Base-by-base conservation (phyloP, 352 stramenopile species). In the Globisporangium nunn region DNA sequence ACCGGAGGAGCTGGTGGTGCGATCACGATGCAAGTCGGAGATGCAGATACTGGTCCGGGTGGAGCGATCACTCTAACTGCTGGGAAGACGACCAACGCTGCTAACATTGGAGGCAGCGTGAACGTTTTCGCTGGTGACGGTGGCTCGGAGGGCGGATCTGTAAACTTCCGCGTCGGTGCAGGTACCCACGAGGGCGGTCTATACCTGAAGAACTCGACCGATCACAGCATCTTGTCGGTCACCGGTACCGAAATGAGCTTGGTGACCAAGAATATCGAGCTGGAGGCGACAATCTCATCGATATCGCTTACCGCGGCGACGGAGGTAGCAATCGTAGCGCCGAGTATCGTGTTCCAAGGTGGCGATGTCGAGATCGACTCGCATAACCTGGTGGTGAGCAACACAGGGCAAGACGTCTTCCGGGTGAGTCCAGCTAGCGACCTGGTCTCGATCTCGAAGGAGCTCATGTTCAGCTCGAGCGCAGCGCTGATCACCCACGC, bases 361-460 rank as follows among this genome's bases (percentile, higher is more conserved):
- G 75, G 72, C 11, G 35, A 53, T 10, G 64, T 88, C 52, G 58
- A 75, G 44, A 72, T 88, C 23, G 70, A 81, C 50, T 74, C 67
- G 45, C 60, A 82, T 37, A 56, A 78, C 50, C 68, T 84, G 52
- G 62, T 52, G 6, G n/a, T n/a, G n/a, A n/a, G 70, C 80, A 15
- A 78, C 68, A 50, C 23, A 10, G 49, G 35, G 12, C 30, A 56
- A 18, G 56, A 78, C 33, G 62, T 77, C 30, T 64, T 82, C 39
- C 61, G 64, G 46, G 73, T 80, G 18, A 58, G 69, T 39, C 58
- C 68, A 18, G 39, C 60, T 2, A 52, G 31, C 29, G 66, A 64
- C 40, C 47, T 52, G 29, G 67, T 81, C 41, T 43, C 66, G 28
- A 52, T 81, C 11, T 55, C 69, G 17, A 70, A 64, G 2, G 56